phyloP scores from a whole-genome alignment of 1,139 yeast genomes.

The Hanseniaspora uvarum region DNA sequence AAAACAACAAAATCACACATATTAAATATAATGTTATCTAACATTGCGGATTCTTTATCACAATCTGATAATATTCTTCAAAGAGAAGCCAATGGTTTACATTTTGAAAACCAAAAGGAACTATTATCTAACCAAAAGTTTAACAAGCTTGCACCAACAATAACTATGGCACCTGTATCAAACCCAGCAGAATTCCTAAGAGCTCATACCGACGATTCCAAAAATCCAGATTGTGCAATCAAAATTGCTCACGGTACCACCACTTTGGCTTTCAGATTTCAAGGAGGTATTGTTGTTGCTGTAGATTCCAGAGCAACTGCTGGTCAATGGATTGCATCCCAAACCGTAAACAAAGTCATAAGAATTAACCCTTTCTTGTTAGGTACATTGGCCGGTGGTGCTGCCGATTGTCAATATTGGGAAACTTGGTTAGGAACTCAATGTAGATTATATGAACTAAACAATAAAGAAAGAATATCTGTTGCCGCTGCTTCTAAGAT shows the following conservation, averaged over 20 bases:
- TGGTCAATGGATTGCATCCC: slow-evolving; percentile 97
- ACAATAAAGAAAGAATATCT: slow-evolving; percentile 87
- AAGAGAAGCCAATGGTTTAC: slow-evolving; percentile 22
- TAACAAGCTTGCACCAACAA: slow-evolving; percentile 44
- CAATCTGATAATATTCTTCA: slow-evolving; percentile 14
- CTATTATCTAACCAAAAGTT: slow-evolving; percentile 32
- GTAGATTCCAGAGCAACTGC: slow-evolving; percentile 98
- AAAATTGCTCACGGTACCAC: slow-evolving; percentile 98
- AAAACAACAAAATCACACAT: background rate
- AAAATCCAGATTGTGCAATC: slow-evolving; percentile 87
- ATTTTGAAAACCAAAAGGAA: slow-evolving; percentile 25
- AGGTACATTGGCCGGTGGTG: slow-evolving; percentile 99
- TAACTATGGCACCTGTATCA: slow-evolving; percentile 72
- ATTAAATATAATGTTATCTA: slow-evolving; percentile 7
- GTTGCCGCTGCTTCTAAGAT: slow-evolving; percentile 97
- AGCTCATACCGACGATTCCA: slow-evolving; percentile 94
- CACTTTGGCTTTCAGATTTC: slow-evolving; percentile 87
- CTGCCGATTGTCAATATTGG: slow-evolving; percentile 99
- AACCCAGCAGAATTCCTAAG: slow-evolving; percentile 89
- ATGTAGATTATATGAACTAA: slow-evolving; percentile 86
- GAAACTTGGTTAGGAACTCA: slow-evolving; percentile 98
- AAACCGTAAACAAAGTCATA: slow-evolving; percentile 92
- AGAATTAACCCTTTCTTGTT: slow-evolving; percentile 88
- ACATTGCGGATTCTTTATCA: slow-evolving; percentile 13
- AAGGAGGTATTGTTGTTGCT: slow-evolving; percentile 92